phyloP scores from a whole-genome alignment of 345 rosid genomes.

The Raphanus raphanistrum region DNA sequence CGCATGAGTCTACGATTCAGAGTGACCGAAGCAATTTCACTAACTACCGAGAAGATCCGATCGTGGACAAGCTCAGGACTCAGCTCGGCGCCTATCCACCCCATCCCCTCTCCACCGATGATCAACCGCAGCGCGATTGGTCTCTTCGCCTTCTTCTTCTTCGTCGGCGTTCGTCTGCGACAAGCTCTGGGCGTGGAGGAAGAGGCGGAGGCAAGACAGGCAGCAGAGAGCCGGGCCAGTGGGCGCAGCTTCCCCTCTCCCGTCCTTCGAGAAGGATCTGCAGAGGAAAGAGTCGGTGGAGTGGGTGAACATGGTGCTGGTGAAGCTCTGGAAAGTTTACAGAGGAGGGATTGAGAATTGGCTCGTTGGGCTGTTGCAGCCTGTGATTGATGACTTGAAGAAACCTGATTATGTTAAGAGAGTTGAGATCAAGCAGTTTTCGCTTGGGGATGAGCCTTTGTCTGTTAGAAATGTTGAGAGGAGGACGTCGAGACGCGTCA shows the following conservation, averaged over 20 bases:
- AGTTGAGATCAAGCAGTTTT: slow-evolving; percentile 90
- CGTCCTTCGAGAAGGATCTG: slow-evolving; percentile 92
- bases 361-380: slow-evolving; percentile 87
- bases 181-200: slow-evolving; percentile 78
- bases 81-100: slow-evolving; percentile 84
- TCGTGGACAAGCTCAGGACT: slow-evolving; percentile 84
- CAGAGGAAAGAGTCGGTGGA: slow-evolving; percentile 97
- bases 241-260: slow-evolving; percentile 55
- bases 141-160: slow-evolving; percentile 77
- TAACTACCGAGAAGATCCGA: slow-evolving; percentile 71
- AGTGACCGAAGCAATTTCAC: slow-evolving; percentile 55
- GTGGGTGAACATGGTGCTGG: slow-evolving; percentile 99
- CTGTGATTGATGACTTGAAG: slow-evolving; percentile 89
- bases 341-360: slow-evolving; percentile 92
- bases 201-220: slow-evolving; percentile 38
- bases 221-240: background rate
- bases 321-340: slow-evolving; percentile 93
- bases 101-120: slow-evolving; percentile 87
- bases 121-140: slow-evolving; percentile 64
- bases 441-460: slow-evolving; percentile 91
- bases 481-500: slow-evolving; percentile 84
- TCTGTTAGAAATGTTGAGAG: slow-evolving; percentile 96
- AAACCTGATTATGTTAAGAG: slow-evolving; percentile 95
- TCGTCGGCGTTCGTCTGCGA: slow-evolving; percentile 93
- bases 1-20: slow-evolving; percentile 37